These are phyloP conservation scores for Phytophthora cajani DNA, from an alignment of 352 stramenopile species.

Conservation along the genomic window DNA sequence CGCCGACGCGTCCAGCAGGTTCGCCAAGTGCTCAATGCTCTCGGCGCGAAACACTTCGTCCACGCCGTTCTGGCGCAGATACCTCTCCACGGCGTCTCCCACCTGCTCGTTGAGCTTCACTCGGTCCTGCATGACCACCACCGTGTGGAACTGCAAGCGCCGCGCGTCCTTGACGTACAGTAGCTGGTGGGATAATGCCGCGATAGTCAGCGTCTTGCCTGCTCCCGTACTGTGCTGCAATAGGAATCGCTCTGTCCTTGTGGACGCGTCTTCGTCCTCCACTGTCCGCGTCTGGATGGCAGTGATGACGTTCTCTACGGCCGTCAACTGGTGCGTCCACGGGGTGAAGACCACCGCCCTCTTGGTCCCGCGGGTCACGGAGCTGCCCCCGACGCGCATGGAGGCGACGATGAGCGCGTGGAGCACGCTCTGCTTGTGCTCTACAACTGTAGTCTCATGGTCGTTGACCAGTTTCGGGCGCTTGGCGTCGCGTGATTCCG, in stretches of 20 bases:
- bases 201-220: slow-evolving; percentile 85
- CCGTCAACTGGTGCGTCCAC: slow-evolving; percentile 70
- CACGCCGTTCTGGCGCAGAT: slow-evolving; percentile 75
- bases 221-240: slow-evolving; percentile 86
- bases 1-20: slow-evolving; percentile 44
- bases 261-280: slow-evolving; percentile 14
- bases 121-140: slow-evolving; percentile 80
- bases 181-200: slow-evolving; percentile 72
- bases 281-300: slow-evolving; percentile 41
- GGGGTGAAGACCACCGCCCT: slow-evolving; percentile 48
- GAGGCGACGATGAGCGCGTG: slow-evolving; percentile 47
- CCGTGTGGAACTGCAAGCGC: slow-evolving; percentile 67
- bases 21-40: slow-evolving; percentile 74
- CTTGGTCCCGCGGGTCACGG: slow-evolving; percentile 34
- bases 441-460: slow-evolving; percentile 16
- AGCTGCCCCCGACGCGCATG: slow-evolving; percentile 64
- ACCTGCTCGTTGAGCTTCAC: slow-evolving; percentile 89
- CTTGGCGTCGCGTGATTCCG: slow-evolving; percentile 10
- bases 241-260: slow-evolving; percentile 53
- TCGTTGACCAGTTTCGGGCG: slow-evolving; percentile 21
- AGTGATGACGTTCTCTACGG: slow-evolving; percentile 60
- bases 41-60: slow-evolving; percentile 75
- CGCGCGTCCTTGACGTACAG: slow-evolving; percentile 56
- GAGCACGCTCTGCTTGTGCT: slow-evolving; percentile 18
- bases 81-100: slow-evolving; percentile 72